These are phyloP conservation scores for sunflower (Helianthus annuus) DNA, from an alignment of 129 eudicot genomes.

Conservation along the genomic window DNA sequence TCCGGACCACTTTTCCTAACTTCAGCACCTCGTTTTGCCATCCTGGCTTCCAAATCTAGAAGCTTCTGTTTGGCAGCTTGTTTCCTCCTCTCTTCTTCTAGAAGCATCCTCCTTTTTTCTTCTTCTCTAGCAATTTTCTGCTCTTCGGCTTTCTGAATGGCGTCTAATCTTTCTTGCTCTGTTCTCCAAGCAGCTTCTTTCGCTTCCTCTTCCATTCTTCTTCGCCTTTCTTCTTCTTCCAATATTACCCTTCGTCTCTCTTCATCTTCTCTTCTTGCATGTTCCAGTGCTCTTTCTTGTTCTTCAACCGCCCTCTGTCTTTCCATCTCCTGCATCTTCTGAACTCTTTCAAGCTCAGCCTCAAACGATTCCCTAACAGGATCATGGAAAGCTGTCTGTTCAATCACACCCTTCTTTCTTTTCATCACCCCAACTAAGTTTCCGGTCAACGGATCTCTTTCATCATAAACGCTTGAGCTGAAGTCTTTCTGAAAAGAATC, in stretches of 20 bases:
- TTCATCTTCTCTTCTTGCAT: conserved; percentile 84
- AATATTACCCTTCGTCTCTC: conserved; percentile 68
- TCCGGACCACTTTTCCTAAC: conserved; percentile 46
- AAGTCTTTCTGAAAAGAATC: conserved; percentile 55
- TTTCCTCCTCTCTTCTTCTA: conserved; percentile 90
- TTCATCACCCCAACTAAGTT: conserved; percentile 67
- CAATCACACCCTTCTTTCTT: conserved; percentile 68
- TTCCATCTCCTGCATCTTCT: conserved; percentile 97
- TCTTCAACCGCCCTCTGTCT: conserved; percentile 69
- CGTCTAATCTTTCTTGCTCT: conserved; percentile 81
- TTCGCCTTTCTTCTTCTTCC: conserved; percentile 76
- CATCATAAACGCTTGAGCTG: conserved; percentile 59
- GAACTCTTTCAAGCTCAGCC: conserved; percentile 97
- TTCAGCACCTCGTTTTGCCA: conserved; percentile 70
- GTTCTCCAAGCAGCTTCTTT: conserved; percentile 90
- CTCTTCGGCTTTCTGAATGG: conserved; percentile 73
- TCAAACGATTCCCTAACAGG: conserved; percentile 96
- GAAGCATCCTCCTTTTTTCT: conserved; percentile 61
- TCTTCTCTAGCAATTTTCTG: conserved; percentile 78
- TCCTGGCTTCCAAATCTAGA: conserved; percentile 82
- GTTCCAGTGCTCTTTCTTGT: conserved; percentile 86
- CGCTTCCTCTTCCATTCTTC: conserved; percentile 86
- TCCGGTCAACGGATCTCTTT: conserved; percentile 68
- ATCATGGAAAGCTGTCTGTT: conserved; percentile 67
- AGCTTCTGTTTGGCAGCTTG: conserved; percentile 96